Base-by-base conservation (phyloP, 2,329 filamentous ascomycete species). In the Chaetomiaceae sp. region DNA sequence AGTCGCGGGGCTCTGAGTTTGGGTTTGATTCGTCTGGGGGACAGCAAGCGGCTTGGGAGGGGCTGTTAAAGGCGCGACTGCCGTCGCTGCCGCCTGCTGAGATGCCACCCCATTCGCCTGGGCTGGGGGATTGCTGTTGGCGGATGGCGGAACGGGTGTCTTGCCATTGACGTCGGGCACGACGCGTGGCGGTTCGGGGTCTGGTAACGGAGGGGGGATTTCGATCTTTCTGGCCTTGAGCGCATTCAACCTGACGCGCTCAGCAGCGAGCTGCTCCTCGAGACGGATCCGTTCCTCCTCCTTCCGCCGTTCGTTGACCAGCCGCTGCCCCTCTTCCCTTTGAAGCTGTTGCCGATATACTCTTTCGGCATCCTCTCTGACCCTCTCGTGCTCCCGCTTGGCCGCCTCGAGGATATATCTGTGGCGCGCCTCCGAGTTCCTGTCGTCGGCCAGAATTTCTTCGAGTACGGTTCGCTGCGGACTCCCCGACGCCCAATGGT, bases 401-500 rank as follows among this genome's bases (percentile, higher is more conserved):
- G 65, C 62, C 2, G 58, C 50, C 35, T 65, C 62, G 16, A 65
- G 58, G 14, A 66, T 58, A 21, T 56, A 55, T n/a, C 54, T 57
- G 39, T 66, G 65, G 3, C 62, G 63, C 40, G 62, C 63, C 39
- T 65, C 64, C 2, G 66, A 66, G 47, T 68, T 68, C 25, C 66
- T 60, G 35, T 60, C 55, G 6, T 65, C 63, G 23, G 51, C 50
- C 0, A 66, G 53, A 21, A 65, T 62, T 2, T 66, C 63, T 8
- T 61, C 55, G 16, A 64, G 46, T 8, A 61, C 53, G 2, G 49
- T 49, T 17, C 56, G 54, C 27, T 55, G 51, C 12, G 59, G 56
- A 20, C 57, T 60, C 3, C 38, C 30, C 2, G 16, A 12, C n/a
- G 49, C 38, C 52, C 53, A 59, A 30, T 56, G 55, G 41, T 54